phyloP scores from a whole-genome alignment of 345 rosid species.

The Salix suchowensis region DNA sequence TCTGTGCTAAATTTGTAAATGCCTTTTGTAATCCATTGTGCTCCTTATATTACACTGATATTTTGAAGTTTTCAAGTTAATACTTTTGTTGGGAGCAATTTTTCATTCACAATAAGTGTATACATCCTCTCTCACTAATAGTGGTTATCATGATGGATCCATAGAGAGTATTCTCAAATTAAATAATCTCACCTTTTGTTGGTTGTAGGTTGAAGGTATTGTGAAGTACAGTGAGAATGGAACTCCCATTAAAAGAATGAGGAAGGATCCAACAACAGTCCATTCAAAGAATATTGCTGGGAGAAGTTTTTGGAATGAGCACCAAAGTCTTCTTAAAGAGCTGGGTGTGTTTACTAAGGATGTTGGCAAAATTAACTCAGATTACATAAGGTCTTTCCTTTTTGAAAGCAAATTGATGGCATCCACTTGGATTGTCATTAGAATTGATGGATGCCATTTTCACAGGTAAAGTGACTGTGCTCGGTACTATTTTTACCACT shows the following conservation, averaged over 20 bases:
- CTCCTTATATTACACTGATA: not conserved
- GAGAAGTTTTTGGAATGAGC: conserved; percentile 69
- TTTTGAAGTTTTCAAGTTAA: not conserved
- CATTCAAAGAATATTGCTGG: conserved; percentile 60
- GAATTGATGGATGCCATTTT: conserved; percentile 95
- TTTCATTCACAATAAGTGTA: too few relatives aligned
- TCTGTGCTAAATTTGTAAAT: not conserved
- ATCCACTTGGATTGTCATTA: conserved; percentile 69
- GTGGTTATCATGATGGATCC: too few relatives aligned
- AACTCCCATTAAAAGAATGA: conserved; percentile 65
- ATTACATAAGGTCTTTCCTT: conserved; percentile 55
- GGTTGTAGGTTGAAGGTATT: conserved; percentile 59
- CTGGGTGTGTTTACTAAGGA: conserved; percentile 57
- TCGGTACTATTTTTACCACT: not conserved
- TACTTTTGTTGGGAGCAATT: not conserved
- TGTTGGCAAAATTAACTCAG: conserved; percentile 53
- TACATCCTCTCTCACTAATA: too few relatives aligned
- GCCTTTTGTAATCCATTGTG: not conserved
- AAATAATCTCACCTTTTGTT: not conserved
- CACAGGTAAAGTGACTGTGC: conserved; percentile 52
- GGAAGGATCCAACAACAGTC: conserved; percentile 48
- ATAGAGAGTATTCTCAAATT: too few relatives aligned
- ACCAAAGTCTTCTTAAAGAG: conserved; percentile 45
- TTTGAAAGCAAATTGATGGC: conserved; percentile 76
- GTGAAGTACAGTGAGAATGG: conserved; percentile 66